A percentile compares a stretch with the other conserved stretches of the same genome.
phyloP scores from a whole-genome alignment of 2,329 filamentous ascomycete genomes.

The Penicillium sp. region DNA sequence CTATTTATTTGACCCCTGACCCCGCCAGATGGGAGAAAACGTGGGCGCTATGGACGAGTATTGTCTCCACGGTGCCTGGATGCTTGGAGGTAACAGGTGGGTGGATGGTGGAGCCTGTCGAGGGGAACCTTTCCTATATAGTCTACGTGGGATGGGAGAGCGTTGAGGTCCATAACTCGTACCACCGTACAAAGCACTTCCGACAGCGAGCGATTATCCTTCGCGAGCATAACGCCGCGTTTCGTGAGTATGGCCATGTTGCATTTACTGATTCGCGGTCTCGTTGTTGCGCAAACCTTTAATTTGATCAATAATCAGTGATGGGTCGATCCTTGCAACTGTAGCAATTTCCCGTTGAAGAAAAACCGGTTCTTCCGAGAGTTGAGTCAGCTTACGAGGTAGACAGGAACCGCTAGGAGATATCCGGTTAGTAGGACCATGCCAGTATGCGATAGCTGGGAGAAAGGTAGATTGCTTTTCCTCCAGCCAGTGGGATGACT shows the following conservation, averaged over 20 bases:
- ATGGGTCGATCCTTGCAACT: background rate
- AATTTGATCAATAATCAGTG: background rate
- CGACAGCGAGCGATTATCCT: conserved; percentile 28
- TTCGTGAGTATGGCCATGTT: conserved; percentile 37
- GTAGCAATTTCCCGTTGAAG: background rate
- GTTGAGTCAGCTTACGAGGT: background rate
- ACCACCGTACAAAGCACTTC: conserved; percentile 39
- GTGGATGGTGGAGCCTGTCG: conserved; percentile 32
- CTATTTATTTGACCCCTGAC: conserved; percentile 30
- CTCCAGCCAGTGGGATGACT: background rate
- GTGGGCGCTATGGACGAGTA: conserved; percentile 28
- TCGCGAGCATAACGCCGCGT: conserved; percentile 29
- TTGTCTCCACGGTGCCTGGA: conserved; percentile 28
- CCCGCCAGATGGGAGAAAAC: conserved; percentile 22
- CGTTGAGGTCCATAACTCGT: conserved; percentile 34
- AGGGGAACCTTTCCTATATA: conserved; percentile 30
- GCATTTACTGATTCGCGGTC: conserved; percentile 23
- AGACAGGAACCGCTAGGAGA: conserved; percentile 1
- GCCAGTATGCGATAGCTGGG: background rate
- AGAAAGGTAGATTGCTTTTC: background rate
- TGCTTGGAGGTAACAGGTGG: conserved; percentile 37
- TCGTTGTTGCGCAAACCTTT: conserved; percentile 12
- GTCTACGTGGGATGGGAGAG: conserved; percentile 40
- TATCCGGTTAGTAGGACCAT: background rate
- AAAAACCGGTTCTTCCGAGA: background rate